A percentile compares a stretch with the other conserved stretches of the same genome.
Evolutionary conservation across 192 early-diverging fungal genomes (phyloP).

Genomic region (Backusella liffmaniae): DNA sequence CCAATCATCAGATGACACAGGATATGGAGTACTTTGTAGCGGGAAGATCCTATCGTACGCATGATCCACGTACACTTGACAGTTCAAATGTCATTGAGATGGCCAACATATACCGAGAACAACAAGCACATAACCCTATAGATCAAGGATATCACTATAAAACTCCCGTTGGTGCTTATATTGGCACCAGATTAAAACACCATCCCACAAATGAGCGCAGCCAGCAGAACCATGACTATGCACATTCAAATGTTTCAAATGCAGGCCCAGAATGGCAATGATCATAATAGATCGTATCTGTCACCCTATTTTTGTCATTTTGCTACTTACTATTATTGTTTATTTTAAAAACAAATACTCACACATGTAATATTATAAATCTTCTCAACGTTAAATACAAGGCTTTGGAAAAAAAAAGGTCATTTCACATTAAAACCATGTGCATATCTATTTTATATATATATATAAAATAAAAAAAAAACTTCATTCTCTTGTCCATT

Average conservation of each 20-base stretch:
- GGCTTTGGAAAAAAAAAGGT: neutral
- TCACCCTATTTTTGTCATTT: neutral
- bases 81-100: slow-evolving; percentile 12
- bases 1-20: neutral
- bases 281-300: neutral
- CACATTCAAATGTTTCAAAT: slow-evolving; percentile 8
- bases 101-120: slow-evolving; percentile 1
- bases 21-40: slow-evolving; percentile 15
- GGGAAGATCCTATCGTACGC: neutral
- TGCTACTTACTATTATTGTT: neutral
- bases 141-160: neutral
- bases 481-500: neutral
- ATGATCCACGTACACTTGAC: slow-evolving; percentile 1
- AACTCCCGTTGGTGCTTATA: neutral
- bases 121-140: neutral
- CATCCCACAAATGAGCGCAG: neutral
- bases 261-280: neutral
- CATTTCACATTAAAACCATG: too few relatives aligned
- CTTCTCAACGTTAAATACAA: neutral
- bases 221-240: neutral
- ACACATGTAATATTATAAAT: slow-evolving; percentile 4
- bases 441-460: too few relatives aligned
- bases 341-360: neutral
- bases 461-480: too few relatives aligned
- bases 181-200: neutral